Evolutionary conservation across 2,329 filamentous ascomycete species (phyloP).

Genomic region (Ophiostoma sp.): DNA sequence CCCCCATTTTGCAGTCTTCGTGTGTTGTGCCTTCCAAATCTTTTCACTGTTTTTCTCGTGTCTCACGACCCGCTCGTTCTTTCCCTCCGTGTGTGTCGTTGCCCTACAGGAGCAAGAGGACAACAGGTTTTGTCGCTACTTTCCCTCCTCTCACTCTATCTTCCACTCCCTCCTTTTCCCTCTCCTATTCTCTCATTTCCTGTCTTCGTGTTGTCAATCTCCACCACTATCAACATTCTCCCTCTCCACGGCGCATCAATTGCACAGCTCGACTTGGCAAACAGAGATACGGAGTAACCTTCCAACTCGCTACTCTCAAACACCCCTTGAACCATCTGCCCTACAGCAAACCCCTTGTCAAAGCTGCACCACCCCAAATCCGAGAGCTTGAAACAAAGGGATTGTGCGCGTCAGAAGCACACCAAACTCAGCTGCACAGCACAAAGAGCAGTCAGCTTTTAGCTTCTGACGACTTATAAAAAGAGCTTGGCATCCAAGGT

Average conservation of each 20-base stretch:
- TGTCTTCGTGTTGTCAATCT: neutral
- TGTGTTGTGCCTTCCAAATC: constrained; percentile 8
- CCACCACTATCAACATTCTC: neutral
- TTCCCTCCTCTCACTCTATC: neutral
- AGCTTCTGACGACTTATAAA: neutral
- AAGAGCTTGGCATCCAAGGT: constrained; percentile 11
- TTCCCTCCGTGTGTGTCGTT: neutral
- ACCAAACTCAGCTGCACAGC: neutral
- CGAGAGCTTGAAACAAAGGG: constrained; percentile 23
- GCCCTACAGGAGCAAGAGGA: neutral
- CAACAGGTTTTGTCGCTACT: neutral
- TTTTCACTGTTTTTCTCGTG: neutral
- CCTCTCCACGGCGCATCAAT: neutral
- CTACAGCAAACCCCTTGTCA: neutral
- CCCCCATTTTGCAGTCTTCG: neutral
- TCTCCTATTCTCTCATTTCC: neutral
- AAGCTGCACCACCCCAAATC: neutral
- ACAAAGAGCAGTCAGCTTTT: neutral
- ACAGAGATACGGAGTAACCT: neutral
- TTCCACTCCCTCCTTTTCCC: neutral
- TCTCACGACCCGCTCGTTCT: constrained; percentile 1
- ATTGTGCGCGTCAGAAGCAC: neutral
- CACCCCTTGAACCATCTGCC: constrained; percentile 7
- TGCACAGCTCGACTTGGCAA: neutral
- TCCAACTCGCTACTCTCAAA: constrained; percentile 6